Percentiles rank a stretch among this genome's conserved stretches.
These are phyloP conservation scores for Buddleja alternifolia DNA, from an alignment of 257 asterid species.

Conservation along the genomic window DNA sequence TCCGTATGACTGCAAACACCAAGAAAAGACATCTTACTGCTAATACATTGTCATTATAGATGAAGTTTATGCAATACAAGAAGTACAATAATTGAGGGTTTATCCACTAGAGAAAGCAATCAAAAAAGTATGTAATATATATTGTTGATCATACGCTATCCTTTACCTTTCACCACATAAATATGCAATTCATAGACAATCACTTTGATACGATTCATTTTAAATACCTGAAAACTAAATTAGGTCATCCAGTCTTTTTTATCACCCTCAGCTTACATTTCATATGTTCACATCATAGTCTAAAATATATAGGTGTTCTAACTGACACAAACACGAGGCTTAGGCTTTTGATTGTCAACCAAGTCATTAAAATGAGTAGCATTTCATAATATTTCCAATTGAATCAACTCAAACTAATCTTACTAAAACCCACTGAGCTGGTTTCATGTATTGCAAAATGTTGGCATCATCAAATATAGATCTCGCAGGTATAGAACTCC, in stretches of 20 bases:
- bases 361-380: not conserved
- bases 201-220: no score
- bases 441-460: not conserved
- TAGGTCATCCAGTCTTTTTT: not conserved
- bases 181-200: not conserved
- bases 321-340: conserved; percentile 15
- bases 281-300: not conserved
- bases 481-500: not conserved
- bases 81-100: not conserved
- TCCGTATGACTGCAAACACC: conserved; percentile 64
- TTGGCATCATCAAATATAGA: not conserved
- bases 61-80: not conserved
- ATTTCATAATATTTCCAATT: conserved; percentile 3
- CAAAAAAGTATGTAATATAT: not conserved
- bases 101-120: conserved; percentile 5
- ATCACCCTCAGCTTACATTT: not conserved
- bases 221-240: not conserved
- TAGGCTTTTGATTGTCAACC: not conserved
- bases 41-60: not conserved
- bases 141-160: not conserved
- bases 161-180: not conserved
- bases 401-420: not conserved
- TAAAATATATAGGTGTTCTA: not conserved
- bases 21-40: not conserved
- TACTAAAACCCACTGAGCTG: not conserved